Evolutionary conservation across 78 protist genomes (phyloP).

Genomic region (Emiliania huxleyi): DNA sequence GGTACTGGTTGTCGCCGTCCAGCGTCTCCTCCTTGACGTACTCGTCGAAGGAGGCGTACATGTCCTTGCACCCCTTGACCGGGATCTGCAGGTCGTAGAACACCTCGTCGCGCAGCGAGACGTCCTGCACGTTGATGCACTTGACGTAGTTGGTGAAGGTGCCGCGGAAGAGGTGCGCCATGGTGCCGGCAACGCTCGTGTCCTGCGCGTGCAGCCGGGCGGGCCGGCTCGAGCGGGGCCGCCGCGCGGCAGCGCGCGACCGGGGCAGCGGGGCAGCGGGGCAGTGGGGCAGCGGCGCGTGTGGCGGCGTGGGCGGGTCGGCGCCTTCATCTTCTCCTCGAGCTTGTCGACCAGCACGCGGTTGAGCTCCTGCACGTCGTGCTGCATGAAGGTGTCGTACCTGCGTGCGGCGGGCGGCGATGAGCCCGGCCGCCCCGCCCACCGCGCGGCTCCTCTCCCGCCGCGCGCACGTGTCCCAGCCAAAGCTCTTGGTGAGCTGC

Average conservation of each 20-base stretch:
- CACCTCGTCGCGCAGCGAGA: constrained; percentile 74
- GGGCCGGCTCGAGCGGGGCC: too few relatives aligned
- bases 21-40: constrained; percentile 80
- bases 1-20: constrained; percentile 88
- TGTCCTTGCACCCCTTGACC: constrained; percentile 74
- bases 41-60: constrained; percentile 73
- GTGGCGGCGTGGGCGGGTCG: neutral
- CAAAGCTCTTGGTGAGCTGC: constrained; percentile 69
- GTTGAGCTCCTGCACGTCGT: constrained; percentile 95
- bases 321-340: constrained; percentile 87
- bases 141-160: constrained; percentile 73
- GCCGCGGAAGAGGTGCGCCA: constrained; percentile 86
- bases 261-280: neutral
- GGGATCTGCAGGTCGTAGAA: constrained; percentile 71
- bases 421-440: neutral
- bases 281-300: neutral
- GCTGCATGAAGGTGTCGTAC: constrained; percentile 88
- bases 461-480: constrained; percentile 82
- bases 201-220: too few relatives aligned
- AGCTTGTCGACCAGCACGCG: constrained; percentile 92
- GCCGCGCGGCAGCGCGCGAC: too few relatives aligned
- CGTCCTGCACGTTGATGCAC: constrained; percentile 84
- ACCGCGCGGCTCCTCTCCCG: neutral
- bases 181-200: constrained; percentile 82
- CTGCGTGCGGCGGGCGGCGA: neutral